Evolutionary conservation across 2,329 filamentous ascomycete genomes (phyloP).

Genomic region (Penicillium sp.): DNA sequence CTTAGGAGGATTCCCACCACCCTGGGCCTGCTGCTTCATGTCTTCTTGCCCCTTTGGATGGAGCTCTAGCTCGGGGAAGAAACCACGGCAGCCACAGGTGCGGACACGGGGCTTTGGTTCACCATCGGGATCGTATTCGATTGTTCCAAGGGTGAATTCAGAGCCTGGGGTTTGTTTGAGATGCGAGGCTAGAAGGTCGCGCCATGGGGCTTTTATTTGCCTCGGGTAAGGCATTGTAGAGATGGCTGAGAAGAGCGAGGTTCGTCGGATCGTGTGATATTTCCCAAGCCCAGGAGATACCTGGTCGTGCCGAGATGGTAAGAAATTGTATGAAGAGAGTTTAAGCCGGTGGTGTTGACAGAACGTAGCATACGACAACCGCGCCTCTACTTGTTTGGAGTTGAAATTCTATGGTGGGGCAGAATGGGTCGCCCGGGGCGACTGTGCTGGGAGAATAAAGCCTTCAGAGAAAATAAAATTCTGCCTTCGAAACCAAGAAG

Average conservation of each 20-base stretch:
- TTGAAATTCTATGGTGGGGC: neutral
- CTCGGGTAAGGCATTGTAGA: slow-evolving; percentile 12
- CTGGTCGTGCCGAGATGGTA: neutral
- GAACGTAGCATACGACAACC: neutral
- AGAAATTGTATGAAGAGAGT: neutral
- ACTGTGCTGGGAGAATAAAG: neutral
- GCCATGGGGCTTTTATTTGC: slow-evolving; percentile 29
- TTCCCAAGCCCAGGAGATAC: neutral
- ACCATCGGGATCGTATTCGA: slow-evolving; percentile 16
- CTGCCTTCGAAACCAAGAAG: no score
- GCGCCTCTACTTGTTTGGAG: neutral
- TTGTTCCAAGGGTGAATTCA: slow-evolving; percentile 31
- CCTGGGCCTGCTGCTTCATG: slow-evolving; percentile 42
- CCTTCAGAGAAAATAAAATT: neutral
- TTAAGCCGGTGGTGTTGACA: neutral
- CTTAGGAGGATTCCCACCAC: slow-evolving; percentile 59
- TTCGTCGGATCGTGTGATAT: neutral
- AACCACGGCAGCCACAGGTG: slow-evolving; percentile 83
- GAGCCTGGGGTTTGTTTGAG: slow-evolving; percentile 23
- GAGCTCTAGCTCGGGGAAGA: slow-evolving; percentile 67
- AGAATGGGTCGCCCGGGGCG: neutral
- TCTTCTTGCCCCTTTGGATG: slow-evolving; percentile 74
- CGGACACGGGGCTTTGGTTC: slow-evolving; percentile 33
- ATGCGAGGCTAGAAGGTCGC: slow-evolving; percentile 24
- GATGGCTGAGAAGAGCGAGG: neutral